A percentile compares a stretch with the other conserved stretches of the same genome.
Evolutionary conservation across 2,329 filamentous ascomycete species (phyloP).

Genomic region (Akanthomyces lecanii): DNA sequence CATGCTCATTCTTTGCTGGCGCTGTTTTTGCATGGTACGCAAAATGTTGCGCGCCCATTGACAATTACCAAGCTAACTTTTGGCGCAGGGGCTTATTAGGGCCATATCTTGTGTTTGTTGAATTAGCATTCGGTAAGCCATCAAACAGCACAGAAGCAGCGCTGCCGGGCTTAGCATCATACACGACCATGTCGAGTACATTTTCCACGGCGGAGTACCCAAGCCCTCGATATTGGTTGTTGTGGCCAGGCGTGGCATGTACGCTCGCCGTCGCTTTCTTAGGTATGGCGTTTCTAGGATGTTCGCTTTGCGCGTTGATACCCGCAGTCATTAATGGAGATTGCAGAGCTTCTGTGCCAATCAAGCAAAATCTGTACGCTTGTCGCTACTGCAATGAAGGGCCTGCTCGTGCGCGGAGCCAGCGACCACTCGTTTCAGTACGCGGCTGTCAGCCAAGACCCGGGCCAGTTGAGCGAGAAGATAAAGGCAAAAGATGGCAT

Average conservation of each 20-base stretch:
- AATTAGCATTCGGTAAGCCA: conserved; percentile 1
- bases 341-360: conserved; percentile 8
- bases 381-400: neutral
- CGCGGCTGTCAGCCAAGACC: neutral
- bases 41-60: neutral
- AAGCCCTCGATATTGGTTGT: conserved; percentile 12
- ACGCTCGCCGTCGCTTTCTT: conserved; percentile 12
- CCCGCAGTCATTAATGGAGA: neutral
- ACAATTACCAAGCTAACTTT: neutral
- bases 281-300: neutral
- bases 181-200: conserved; percentile 6
- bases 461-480: neutral
- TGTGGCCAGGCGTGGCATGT: conserved; percentile 12
- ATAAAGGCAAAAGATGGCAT: neutral
- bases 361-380: conserved; percentile 1
- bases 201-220: conserved; percentile 8
- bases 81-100: neutral
- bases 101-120: conserved; percentile 1
- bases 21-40: conserved; percentile 2
- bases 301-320: too few relatives aligned
- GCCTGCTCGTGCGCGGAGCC: neutral
- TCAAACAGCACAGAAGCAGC: neutral
- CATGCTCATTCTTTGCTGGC: conserved; percentile 9
- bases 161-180: neutral
- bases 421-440: neutral